Percentiles rank a stretch among this genome's conserved stretches.
Evolutionary conservation across 768 basidiomycete species (phyloP).

Genomic region (Auriscalpium vulgare): DNA sequence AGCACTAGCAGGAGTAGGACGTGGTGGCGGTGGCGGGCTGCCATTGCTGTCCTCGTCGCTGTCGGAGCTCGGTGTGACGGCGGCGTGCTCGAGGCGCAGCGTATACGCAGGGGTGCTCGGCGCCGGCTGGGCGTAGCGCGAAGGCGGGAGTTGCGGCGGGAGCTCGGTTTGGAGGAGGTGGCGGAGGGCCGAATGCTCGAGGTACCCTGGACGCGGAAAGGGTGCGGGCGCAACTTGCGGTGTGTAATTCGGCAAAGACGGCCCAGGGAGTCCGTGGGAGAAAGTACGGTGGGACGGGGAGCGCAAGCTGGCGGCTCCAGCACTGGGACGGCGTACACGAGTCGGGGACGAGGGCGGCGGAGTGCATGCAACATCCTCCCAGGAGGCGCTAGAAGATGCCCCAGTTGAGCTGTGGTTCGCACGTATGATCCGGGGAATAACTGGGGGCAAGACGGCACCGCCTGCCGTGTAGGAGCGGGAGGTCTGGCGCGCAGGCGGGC

Average conservation of each 20-base stretch:
- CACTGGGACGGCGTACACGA: slow-evolving; percentile 41
- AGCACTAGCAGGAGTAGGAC: slow-evolving; percentile 3
- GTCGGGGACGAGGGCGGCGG: slow-evolving; percentile 37
- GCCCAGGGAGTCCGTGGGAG: slow-evolving; percentile 21
- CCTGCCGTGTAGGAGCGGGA: slow-evolving; percentile 33
- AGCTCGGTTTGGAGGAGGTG: slow-evolving; percentile 54
- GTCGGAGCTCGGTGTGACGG: slow-evolving; percentile 18
- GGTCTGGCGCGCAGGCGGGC: slow-evolving; percentile 37
- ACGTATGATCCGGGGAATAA: slow-evolving; percentile 69
- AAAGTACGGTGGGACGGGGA: slow-evolving; percentile 7
- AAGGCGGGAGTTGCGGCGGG: slow-evolving; percentile 30
- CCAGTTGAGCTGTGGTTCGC: slow-evolving; percentile 34
- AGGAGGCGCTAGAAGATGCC: slow-evolving; percentile 14
- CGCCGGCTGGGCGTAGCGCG: slow-evolving; percentile 8
- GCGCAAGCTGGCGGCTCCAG: slow-evolving; percentile 17
- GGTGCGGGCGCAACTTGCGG: slow-evolving; percentile 25
- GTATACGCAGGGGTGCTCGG: slow-evolving; percentile 4
- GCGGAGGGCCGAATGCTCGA: slow-evolving; percentile 69
- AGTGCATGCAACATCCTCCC: slow-evolving; percentile 35
- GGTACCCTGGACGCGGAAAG: slow-evolving; percentile 65
- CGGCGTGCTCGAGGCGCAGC: slow-evolving; percentile 34
- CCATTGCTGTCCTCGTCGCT: slow-evolving; percentile 19
- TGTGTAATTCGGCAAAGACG: slow-evolving; percentile 22
- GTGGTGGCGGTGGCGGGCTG: slow-evolving; percentile 12
- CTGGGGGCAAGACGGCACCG: slow-evolving; percentile 34